Conservation (phyloP, 495 filamentous ascomycete species). For the Gamarada debralockiae region DNA sequence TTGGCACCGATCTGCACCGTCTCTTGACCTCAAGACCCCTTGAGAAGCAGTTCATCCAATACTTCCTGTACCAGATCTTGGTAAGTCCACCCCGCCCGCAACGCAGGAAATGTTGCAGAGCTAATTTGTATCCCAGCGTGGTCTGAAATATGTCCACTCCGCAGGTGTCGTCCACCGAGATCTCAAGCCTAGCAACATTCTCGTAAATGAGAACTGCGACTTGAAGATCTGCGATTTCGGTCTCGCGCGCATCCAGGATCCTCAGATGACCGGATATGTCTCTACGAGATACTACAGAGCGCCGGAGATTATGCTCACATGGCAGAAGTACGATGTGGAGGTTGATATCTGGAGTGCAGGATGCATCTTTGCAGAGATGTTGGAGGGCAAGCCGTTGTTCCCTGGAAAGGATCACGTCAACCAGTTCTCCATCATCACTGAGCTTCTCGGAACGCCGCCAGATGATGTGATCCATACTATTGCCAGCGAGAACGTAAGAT, state of each 20-base stretch:
- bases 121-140: conserved; percentile 61
- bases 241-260: conserved; percentile 94
- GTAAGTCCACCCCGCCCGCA: conserved; percentile 42
- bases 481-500: conserved; percentile 87
- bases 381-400: conserved; percentile 97
- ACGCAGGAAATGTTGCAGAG: background rate
- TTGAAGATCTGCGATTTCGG: conserved; percentile 99
- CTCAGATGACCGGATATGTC: conserved; percentile 99
- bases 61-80: conserved; percentile 98
- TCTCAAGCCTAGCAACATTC: conserved; percentile 95
- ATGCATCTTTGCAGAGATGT: conserved; percentile 99
- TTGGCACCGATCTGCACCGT: conserved; percentile 94
- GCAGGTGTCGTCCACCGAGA: conserved; percentile 97
- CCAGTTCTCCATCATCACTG: conserved; percentile 99
- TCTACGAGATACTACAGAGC: conserved; percentile 98
- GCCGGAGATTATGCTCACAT: conserved; percentile 99
- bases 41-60: conserved; percentile 99
- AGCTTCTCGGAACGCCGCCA: conserved; percentile 94
- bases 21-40: conserved; percentile 92
- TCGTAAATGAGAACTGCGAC: conserved; percentile 99
- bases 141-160: conserved; percentile 98
- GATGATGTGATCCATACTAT: conserved; percentile 99
- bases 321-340: conserved; percentile 99
- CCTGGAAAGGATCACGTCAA: conserved; percentile 99
- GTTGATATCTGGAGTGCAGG: conserved; percentile 99